Evolutionary conservation across 345 rosid species (phyloP), one percentile per base, ranked within the genome.

Genomic region (Laguncularia racemosa): DNA sequence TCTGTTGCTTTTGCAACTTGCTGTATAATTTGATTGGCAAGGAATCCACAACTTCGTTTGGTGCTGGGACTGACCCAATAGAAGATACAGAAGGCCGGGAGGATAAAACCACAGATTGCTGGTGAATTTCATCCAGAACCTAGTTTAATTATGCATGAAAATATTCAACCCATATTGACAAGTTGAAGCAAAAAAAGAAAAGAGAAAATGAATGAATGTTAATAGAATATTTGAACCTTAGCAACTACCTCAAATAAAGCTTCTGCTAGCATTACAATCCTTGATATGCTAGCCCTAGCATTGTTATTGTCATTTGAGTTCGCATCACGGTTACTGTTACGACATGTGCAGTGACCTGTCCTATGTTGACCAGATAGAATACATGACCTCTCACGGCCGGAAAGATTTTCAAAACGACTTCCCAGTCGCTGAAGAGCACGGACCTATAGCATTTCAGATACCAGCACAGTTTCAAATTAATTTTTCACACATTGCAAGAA

Each of bases 51-150:
- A 82, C 86, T 19, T 87, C 92, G 19, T 63, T 81, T 45, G 97
- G 97, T 57, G 99, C 99, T 65, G 99, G 97, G 63, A 93, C 79
- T 60, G 96, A 89, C 73, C 97, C 97, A 69, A 87, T 82, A 0
- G 97, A 76, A 68, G 99, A 93, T 33, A 87, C 72, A 55, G 99
- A 81, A 50, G 89, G 81, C 46, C 80, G 95, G 49, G 99, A 84
- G 46, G 99, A 93, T 63, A 93, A 77, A 55, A 84, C 99, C 56
- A 79, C 85, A 52, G 99, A 93, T 68, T 93, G 99, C 83, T 93
- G 97, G 71, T 89, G 96, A 73, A 93, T 87, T 74, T 93, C 99
- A 84, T 93, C 99, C 81, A 93, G 89, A 72, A 89, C 99, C 99
- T 93, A 75, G 63, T 64, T 62, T 75, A 68, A 53, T 40, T 50